A percentile compares a stretch with the other conserved stretches of the same genome.
Evolutionary conservation across 371 early-diverging fungal genomes (phyloP).

Genomic region (Syncephalastrum sp.): DNA sequence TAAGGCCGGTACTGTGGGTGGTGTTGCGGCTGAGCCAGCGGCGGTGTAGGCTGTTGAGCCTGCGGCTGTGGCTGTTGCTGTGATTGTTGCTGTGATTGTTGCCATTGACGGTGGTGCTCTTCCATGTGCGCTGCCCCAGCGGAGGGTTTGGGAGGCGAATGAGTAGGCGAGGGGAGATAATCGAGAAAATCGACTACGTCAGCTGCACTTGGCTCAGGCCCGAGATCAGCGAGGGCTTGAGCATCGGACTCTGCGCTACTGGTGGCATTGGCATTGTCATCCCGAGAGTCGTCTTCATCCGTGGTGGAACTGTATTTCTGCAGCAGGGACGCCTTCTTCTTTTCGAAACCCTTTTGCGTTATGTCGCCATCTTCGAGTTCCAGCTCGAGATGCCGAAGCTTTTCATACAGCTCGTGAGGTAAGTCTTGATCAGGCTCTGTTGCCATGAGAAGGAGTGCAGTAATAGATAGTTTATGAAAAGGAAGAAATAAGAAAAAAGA

Average conservation of each 20-base stretch:
- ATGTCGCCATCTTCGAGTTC: slow-evolving; percentile 69
- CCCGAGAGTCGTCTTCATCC: not conserved
- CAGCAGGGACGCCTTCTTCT: slow-evolving; percentile 45
- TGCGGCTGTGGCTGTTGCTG: slow-evolving; percentile 15
- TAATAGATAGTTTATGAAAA: too few relatives aligned
- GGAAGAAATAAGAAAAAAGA: too few relatives aligned
- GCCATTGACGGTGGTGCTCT: slow-evolving; percentile 19
- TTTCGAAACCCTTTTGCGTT: slow-evolving; percentile 69
- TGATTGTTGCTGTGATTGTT: slow-evolving; percentile 12
- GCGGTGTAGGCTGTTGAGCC: slow-evolving; percentile 2
- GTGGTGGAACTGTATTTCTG: slow-evolving; percentile 7
- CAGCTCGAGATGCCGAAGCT: slow-evolving; percentile 48
- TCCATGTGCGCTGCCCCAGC: slow-evolving; percentile 29
- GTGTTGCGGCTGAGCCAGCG: slow-evolving; percentile 8
- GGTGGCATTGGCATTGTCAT: slow-evolving; percentile 1
- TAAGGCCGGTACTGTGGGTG: slow-evolving; percentile 3
- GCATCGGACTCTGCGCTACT: not conserved
- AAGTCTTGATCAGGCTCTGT: slow-evolving; percentile 26
- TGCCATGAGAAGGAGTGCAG: slow-evolving; percentile 7
- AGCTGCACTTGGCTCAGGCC: slow-evolving; percentile 52
- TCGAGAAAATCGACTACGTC: slow-evolving; percentile 53
- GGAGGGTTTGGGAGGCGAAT: slow-evolving; percentile 31
- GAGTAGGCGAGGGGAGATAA: slow-evolving; percentile 49
- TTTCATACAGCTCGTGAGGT: slow-evolving; percentile 42
- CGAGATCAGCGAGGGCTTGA: slow-evolving; percentile 23